Percentiles rank a stretch among this genome's conserved stretches.
phyloP scores from a whole-genome alignment of 1,284 basidiomycete species.

The Agroathelia rolfsii region DNA sequence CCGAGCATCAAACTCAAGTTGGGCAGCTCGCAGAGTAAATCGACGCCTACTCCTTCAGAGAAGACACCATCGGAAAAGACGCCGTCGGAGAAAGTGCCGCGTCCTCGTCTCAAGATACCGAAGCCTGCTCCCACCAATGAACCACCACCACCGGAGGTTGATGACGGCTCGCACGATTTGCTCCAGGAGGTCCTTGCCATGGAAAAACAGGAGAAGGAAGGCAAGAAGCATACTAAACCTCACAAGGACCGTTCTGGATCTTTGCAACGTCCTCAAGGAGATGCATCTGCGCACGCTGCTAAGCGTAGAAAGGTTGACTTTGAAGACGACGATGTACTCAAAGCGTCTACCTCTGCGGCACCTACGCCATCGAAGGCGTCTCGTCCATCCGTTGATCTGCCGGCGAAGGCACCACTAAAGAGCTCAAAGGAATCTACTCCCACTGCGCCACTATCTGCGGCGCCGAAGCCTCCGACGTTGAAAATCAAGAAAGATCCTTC shows the following conservation, averaged over 20 bases:
- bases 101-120: conserved; percentile 11
- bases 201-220: conserved; percentile 53
- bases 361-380: conserved; percentile 15
- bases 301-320: conserved; percentile 50
- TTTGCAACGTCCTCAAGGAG: conserved; percentile 11
- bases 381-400: conserved; percentile 11
- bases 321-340: conserved; percentile 49
- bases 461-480: conserved; percentile 19
- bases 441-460: not conserved
- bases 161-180: conserved; percentile 69
- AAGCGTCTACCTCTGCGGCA: conserved; percentile 40
- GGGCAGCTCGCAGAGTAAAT: conserved; percentile 24
- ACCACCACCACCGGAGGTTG: conserved; percentile 55
- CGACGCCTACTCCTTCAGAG: conserved; percentile 21
- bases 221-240: conserved; percentile 25
- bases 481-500: conserved; percentile 32
- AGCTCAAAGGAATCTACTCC: not conserved
- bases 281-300: conserved; percentile 18
- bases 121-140: conserved; percentile 35
- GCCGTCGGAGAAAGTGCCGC: conserved; percentile 3
- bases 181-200: conserved; percentile 75
- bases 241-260: conserved; percentile 16
- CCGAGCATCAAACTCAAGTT: conserved; percentile 53
- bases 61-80: conserved; percentile 24
- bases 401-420: conserved; percentile 13